These are phyloP conservation scores for Alternaria sp. DNA, from an alignment of 2,329 filamentous ascomycete species.

Conservation along the genomic window DNA sequence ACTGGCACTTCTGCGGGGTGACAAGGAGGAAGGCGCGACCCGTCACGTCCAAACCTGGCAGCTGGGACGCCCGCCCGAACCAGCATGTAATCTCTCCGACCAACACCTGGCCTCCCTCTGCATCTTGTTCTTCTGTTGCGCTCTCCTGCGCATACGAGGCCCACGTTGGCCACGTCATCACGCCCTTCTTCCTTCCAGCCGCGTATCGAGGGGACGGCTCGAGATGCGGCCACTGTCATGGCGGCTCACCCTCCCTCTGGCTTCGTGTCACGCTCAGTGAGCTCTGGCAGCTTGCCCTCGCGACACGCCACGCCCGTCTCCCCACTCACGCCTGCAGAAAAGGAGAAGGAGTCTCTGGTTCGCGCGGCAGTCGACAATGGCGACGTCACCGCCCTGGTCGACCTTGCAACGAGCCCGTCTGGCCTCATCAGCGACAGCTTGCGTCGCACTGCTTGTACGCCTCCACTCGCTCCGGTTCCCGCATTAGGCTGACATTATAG, in stretches of 20 bases:
- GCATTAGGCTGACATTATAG: slow-evolving; percentile 53
- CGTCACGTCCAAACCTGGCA: slow-evolving; percentile 24
- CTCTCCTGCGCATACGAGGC: slow-evolving; percentile 16
- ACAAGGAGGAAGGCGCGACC: slow-evolving; percentile 27
- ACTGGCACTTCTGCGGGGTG: slow-evolving; percentile 8
- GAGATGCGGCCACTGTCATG: slow-evolving; percentile 39
- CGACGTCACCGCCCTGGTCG: slow-evolving; percentile 53
- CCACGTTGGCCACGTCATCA: slow-evolving; percentile 22
- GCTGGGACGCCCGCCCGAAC: slow-evolving; percentile 16
- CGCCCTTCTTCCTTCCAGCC: slow-evolving; percentile 3
- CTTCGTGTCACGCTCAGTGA: slow-evolving; percentile 41
- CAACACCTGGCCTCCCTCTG: slow-evolving; percentile 11
- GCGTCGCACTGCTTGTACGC: slow-evolving; percentile 79
- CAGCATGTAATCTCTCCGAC: slow-evolving; percentile 18
- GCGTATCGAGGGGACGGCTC: slow-evolving; percentile 11
- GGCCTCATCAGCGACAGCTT: slow-evolving; percentile 63
- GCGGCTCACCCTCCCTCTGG: slow-evolving; percentile 36
- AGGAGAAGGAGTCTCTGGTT: slow-evolving; percentile 48
- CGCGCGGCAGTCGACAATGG: slow-evolving; percentile 53
- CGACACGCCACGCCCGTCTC: slow-evolving; percentile 26
- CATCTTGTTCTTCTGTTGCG: slow-evolving; percentile 7
- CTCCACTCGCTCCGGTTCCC: slow-evolving; percentile 3
- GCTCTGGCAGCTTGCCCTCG: slow-evolving; percentile 38
- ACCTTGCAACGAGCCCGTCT: slow-evolving; percentile 54
- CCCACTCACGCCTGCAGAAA: slow-evolving; percentile 34